A percentile compares a stretch with the other conserved stretches of the same genome.
Evolutionary conservation across 495 filamentous ascomycete genomes (phyloP).

Genomic region (Schizothecium vesticola): DNA sequence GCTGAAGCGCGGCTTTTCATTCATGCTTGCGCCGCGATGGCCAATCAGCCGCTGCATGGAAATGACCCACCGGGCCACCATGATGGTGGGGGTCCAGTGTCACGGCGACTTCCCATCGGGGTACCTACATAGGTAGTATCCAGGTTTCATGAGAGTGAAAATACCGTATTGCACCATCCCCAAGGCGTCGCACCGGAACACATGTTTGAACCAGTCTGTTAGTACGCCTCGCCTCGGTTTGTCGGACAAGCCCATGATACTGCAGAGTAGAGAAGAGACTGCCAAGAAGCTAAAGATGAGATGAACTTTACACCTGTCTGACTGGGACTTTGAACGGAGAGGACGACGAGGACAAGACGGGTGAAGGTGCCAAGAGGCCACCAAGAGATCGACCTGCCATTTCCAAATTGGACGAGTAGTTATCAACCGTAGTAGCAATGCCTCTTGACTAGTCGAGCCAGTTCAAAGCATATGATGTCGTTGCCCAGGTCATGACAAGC

Average conservation of each 20-base stretch:
- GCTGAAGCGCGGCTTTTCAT: slow-evolving; percentile 5
- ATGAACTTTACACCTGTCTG: not conserved
- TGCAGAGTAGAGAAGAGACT: not conserved
- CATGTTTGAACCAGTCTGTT: not conserved
- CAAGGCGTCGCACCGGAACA: not conserved
- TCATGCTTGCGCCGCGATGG: not conserved
- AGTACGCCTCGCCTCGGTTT: not conserved
- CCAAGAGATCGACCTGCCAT: not conserved
- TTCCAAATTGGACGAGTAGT: not conserved
- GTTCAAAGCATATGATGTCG: too few species aligned
- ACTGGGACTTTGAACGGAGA: not conserved
- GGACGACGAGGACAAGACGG: not conserved
- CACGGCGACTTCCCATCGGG: not conserved
- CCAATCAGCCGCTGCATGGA: slow-evolving; percentile 6
- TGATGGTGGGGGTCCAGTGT: not conserved
- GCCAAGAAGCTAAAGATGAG: not conserved
- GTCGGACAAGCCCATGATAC: not conserved
- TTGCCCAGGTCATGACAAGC: not conserved
- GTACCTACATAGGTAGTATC: not conserved
- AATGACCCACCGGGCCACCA: not conserved
- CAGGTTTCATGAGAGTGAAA: not conserved
- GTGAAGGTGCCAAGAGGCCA: not conserved
- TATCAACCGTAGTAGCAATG: too few species aligned
- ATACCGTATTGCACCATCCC: not conserved
- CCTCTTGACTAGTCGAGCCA: too few species aligned